phyloP scores from a whole-genome alignment of 1,284 basidiomycete genomes.

The Cystobasidium pallidum region DNA sequence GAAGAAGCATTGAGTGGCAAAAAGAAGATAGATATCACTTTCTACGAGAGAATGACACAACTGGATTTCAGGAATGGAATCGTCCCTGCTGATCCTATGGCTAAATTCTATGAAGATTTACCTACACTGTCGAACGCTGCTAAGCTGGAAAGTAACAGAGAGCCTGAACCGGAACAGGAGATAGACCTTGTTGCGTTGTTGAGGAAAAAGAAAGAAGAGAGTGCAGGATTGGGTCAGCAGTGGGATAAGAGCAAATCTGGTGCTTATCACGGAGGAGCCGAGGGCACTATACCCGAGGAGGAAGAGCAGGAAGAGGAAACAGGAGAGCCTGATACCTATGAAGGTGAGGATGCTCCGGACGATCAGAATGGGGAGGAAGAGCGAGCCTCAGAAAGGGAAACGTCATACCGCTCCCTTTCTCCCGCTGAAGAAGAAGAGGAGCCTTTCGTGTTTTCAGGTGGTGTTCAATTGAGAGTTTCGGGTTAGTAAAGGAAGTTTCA shows the following conservation, averaged over 20 bases:
- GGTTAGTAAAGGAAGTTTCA: background rate
- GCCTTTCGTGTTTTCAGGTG: conserved; percentile 28
- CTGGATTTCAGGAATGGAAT: conserved; percentile 48
- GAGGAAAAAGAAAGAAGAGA: conserved; percentile 19
- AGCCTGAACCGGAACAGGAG: background rate
- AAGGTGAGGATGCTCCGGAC: conserved; percentile 30
- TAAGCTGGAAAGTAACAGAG: conserved; percentile 17
- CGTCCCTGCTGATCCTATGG: conserved; percentile 51
- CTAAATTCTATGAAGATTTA: conserved; percentile 47
- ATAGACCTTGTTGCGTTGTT: conserved; percentile 3
- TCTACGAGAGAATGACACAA: conserved; percentile 45
- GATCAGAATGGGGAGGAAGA: conserved; percentile 28
- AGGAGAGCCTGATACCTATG: conserved; percentile 28
- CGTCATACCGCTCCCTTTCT: background rate
- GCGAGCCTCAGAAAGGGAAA: conserved; percentile 10
- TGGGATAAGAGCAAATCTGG: background rate
- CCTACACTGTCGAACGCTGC: conserved; percentile 43
- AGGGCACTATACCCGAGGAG: conserved; percentile 15
- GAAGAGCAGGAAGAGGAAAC: conserved; percentile 40
- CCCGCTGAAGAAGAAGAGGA: conserved; percentile 20
- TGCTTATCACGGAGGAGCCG: conserved; percentile 7
- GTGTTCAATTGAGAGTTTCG: conserved; percentile 10
- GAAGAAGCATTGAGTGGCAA: conserved; percentile 51
- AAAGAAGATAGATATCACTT: conserved; percentile 43
- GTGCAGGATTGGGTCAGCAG: background rate